Evolutionary conservation across 352 stramenopile genomes (phyloP), one percentile per base, ranked within the genome.

Genomic region (Phytopythium litorale): DNA sequence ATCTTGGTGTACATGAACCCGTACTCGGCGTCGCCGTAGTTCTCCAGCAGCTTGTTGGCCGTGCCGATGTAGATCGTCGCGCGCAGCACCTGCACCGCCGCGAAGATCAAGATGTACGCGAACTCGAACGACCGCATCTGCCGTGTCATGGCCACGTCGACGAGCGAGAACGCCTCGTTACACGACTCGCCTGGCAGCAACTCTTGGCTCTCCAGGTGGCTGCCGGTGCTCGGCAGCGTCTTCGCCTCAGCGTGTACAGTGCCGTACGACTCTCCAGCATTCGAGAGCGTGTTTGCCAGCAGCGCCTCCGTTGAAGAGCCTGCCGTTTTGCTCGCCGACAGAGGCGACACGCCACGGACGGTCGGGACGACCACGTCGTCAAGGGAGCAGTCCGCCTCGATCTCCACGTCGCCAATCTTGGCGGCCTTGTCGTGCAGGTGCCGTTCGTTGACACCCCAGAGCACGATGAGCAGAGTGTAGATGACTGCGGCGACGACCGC

Each of bases 51-150:
- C 52, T 96, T 92, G 72, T 94, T 96, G 33, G 81, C 79, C 55
- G 87, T 92, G 59, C 87, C 87, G 59, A 96, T 94, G 70, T 92
- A 96, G 30, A 93, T 68, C 15, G 78, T 94, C 3, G 85, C 79
- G 9, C 86, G 86, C 25, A 96, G 68, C 40, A 94, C 79, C 45
- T 96, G 85, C 7, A 92, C 61, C 12, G 75, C 69, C 12, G 84
- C 81, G 68, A 89, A 94, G 21, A 77, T 55, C 54, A 91, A 65
- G 28, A 96, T 81, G 58, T 80, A 96, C 6, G 58, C 75, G 49
- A 94, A 96, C 67, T 94, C 85, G 46, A 93, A 91, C 54, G 83
- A 90, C 30, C 66, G 69, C 25, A 94, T 70, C 68, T 95, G 87
- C 52, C 83, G 84, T 30, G 32, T 43, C 23, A 94, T 70, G 0